Conservation (phyloP, 352 stramenopile genomes). For the Pythium pyrilobum region DNA sequence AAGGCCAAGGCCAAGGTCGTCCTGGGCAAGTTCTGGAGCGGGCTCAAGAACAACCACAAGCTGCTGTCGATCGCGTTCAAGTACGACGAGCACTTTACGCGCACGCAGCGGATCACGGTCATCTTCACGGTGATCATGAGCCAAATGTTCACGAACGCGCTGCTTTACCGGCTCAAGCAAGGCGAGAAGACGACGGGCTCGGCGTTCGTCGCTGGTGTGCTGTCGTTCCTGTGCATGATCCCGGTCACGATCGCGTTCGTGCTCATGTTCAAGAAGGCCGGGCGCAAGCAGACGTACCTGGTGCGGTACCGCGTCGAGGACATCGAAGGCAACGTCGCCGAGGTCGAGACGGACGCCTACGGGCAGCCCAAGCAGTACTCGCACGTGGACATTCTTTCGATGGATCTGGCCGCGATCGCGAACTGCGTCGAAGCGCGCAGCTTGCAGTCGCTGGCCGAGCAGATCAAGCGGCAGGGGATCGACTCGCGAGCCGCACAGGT, state of each 20-base stretch:
- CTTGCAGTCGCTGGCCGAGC: slow-evolving; percentile 25
- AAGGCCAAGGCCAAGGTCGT: slow-evolving; percentile 39
- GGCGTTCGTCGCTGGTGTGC: slow-evolving; percentile 43
- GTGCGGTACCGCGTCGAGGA: slow-evolving; percentile 66
- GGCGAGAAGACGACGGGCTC: slow-evolving; percentile 40
- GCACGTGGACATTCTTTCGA: slow-evolving; percentile 33
- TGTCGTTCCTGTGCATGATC: slow-evolving; percentile 64
- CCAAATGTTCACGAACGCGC: slow-evolving; percentile 67
- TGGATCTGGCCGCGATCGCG: slow-evolving; percentile 50
- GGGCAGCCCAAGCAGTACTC: slow-evolving; percentile 46
- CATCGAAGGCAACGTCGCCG: slow-evolving; percentile 45
- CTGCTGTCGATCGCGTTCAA: slow-evolving; percentile 64
- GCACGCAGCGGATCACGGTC: slow-evolving; percentile 53
- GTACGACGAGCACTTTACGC: slow-evolving; percentile 68
- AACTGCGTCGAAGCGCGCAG: slow-evolving; percentile 32
- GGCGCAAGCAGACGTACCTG: slow-evolving; percentile 46
- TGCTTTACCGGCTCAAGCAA: slow-evolving; percentile 52
- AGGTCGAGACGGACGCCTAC: slow-evolving; percentile 64
- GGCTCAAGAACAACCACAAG: slow-evolving; percentile 64
- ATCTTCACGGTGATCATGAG: slow-evolving; percentile 67
- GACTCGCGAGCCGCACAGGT: slow-evolving; percentile 29
- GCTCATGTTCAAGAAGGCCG: slow-evolving; percentile 72
- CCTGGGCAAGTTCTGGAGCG: slow-evolving; percentile 31
- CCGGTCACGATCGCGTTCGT: slow-evolving; percentile 58
- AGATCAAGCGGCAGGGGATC: slow-evolving; percentile 28